Evolutionary conservation across 2,329 filamentous ascomycete species (phyloP).

Genomic region (Paradendryphiella salina): DNA sequence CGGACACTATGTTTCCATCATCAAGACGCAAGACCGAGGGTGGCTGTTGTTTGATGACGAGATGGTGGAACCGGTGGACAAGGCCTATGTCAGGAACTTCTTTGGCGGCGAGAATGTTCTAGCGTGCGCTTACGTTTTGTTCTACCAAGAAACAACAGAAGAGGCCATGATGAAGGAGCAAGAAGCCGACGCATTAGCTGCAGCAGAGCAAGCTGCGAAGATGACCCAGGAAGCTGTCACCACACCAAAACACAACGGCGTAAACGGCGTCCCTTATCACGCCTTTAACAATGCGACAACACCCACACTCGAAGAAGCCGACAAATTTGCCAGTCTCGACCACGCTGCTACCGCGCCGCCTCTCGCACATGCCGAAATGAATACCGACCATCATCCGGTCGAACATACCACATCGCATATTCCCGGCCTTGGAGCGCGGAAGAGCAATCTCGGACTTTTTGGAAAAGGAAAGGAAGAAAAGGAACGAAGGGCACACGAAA

Average conservation of each 20-base stretch:
- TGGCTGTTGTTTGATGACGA: conserved; percentile 98
- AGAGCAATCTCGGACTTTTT: conserved; percentile 49
- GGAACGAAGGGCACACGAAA: conserved; percentile 61
- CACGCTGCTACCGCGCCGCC: conserved; percentile 66
- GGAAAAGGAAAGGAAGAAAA: conserved; percentile 68
- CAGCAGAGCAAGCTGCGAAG: conserved; percentile 44
- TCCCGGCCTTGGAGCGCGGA: conserved; percentile 42
- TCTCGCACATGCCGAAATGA: conserved; percentile 42
- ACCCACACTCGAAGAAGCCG: conserved; percentile 50
- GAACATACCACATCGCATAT: conserved; percentile 41
- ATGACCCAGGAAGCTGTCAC: conserved; percentile 60
- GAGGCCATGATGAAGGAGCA: conserved; percentile 75
- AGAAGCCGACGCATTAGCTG: conserved; percentile 70
- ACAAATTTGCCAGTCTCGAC: conserved; percentile 61
- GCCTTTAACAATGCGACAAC: conserved; percentile 45
- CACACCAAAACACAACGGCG: conserved; percentile 55
- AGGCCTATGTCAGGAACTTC: conserved; percentile 93
- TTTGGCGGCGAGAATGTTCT: conserved; percentile 85
- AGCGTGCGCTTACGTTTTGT: conserved; percentile 94
- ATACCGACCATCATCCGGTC: conserved; percentile 35
- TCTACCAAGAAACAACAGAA: conserved; percentile 88
- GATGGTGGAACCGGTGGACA: conserved; percentile 97
- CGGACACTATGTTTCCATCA: conserved; percentile 95
- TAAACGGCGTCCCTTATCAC: conserved; percentile 43
- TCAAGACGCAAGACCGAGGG: conserved; percentile 94